Evolutionary conservation across 495 filamentous ascomycete genomes (phyloP).

Genomic region (Bacidia gigantensis): DNA sequence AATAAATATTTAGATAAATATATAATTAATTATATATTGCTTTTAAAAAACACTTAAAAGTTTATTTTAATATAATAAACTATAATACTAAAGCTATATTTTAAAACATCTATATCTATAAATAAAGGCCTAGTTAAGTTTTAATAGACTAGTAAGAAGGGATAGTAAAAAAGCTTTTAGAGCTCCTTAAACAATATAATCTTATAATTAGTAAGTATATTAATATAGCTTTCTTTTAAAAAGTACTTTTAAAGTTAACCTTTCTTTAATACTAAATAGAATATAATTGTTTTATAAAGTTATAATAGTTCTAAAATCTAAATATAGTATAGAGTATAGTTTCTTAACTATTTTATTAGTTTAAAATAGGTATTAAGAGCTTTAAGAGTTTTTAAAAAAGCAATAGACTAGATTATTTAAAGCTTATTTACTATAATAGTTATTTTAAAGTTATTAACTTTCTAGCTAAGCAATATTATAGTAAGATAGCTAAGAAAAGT

Average conservation of each 20-base stretch:
- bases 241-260: not conserved
- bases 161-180: not conserved
- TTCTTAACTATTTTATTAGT: not conserved
- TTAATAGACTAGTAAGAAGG: not conserved
- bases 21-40: conserved; percentile 3
- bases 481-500: not conserved
- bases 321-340: conserved; percentile 1
- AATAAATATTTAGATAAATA: not conserved
- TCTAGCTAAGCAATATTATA: not conserved
- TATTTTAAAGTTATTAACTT: not conserved
- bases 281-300: not conserved
- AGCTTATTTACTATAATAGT: not conserved
- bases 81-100: not conserved
- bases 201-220: not conserved
- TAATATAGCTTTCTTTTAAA: not conserved
- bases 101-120: conserved; percentile 1
- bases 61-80: conserved; percentile 4
- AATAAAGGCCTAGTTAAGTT: not conserved
- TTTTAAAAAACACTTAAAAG: not conserved
- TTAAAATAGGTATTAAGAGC: not conserved
- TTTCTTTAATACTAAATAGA: not conserved
- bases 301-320: conserved; percentile 1
- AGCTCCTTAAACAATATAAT: not conserved
- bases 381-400: not conserved
- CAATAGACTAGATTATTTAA: not conserved